Conservation (phyloP, 1,284 basidiomycete genomes). For the Cystobasidium slooffiae region DNA sequence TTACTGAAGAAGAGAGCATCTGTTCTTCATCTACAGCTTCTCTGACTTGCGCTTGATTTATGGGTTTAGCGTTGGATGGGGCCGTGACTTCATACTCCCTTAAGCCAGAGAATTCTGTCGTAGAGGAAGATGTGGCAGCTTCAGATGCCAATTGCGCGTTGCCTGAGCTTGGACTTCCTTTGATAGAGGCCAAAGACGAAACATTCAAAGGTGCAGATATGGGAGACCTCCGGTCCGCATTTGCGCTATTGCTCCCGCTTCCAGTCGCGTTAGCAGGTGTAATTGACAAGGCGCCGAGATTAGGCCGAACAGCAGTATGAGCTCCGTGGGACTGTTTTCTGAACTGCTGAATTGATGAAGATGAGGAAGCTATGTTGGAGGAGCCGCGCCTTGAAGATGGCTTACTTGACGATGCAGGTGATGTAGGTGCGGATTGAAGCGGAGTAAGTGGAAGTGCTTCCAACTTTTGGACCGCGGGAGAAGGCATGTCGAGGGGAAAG, state of each 20-base stretch:
- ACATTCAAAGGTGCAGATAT: background rate
- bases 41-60: background rate
- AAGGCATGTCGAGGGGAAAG: constrained; percentile 7
- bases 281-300: constrained; percentile 1
- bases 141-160: too few species aligned
- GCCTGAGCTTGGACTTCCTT: background rate
- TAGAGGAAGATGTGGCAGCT: background rate
- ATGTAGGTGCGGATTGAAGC: constrained; percentile 14
- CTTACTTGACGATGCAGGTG: constrained; percentile 7
- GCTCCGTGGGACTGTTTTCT: constrained; percentile 15
- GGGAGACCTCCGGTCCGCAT: constrained; percentile 5
- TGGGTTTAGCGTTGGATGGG: background rate
- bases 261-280: background rate
- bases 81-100: background rate
- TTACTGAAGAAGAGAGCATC: background rate
- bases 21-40: constrained; percentile 27
- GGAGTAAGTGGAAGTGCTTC: constrained; percentile 36
- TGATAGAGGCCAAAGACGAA: background rate
- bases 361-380: constrained; percentile 1
- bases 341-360: constrained; percentile 8
- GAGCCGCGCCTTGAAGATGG: constrained; percentile 31
- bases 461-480: constrained; percentile 32
- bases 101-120: background rate
- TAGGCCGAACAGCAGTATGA: constrained; percentile 12
- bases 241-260: background rate